Evolutionary conservation across 305 asterid species (phyloP).

Genomic region (Fraxinus paxiana): DNA sequence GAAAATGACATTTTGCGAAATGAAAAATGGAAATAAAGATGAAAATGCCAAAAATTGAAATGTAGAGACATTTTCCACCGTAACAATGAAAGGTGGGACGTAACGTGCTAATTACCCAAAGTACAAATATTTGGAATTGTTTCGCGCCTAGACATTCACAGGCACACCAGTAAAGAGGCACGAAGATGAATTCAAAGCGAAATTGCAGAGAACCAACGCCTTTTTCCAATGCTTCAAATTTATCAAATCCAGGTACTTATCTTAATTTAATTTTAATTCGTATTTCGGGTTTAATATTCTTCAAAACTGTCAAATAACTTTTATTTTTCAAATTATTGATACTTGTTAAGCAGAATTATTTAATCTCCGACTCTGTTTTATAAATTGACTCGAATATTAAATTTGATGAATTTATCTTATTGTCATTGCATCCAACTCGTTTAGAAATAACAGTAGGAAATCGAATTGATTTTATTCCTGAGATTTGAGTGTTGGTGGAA

Average conservation of each 20-base stretch:
- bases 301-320: not conserved
- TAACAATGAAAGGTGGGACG: too few relatives aligned
- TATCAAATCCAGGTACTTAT: constrained; percentile 28
- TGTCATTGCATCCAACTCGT: not conserved
- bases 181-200: constrained; percentile 28
- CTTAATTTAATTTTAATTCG: not conserved
- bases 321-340: not conserved
- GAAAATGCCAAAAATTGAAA: too few relatives aligned
- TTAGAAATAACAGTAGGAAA: not conserved
- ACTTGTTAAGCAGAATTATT: not conserved
- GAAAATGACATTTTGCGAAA: too few relatives aligned
- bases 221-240: constrained; percentile 28
- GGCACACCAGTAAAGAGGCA: constrained; percentile 2
- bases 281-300: not conserved
- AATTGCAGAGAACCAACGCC: constrained; percentile 41
- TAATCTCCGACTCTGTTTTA: not conserved
- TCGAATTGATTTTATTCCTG: not conserved
- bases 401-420: not conserved
- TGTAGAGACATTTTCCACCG: too few relatives aligned
- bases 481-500: not conserved
- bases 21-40: too few relatives aligned
- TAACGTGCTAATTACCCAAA: too few relatives aligned
- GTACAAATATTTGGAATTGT: not conserved
- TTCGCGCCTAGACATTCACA: not conserved
- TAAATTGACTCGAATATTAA: not conserved